Conservation (phyloP, 2,329 filamentous ascomycete genomes). For the Colletotrichum agaves region DNA sequence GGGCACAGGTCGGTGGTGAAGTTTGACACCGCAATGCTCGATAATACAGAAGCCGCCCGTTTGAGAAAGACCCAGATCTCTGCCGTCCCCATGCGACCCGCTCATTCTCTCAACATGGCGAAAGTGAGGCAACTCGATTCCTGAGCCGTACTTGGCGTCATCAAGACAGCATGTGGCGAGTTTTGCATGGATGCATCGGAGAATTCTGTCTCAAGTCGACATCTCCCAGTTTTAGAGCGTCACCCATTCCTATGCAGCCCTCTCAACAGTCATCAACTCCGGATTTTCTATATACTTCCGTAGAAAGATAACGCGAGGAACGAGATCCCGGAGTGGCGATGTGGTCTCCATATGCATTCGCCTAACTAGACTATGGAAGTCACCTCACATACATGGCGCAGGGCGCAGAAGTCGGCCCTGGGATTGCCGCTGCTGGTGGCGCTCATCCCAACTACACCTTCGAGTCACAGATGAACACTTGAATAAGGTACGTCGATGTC, state of each 20-base stretch:
- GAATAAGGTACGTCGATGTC: not conserved
- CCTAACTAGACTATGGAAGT: not conserved
- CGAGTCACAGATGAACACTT: not conserved
- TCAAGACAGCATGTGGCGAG: not conserved
- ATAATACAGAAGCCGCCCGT: not conserved
- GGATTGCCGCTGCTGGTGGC: not conserved
- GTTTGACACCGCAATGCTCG: not conserved
- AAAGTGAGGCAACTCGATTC: not conserved
- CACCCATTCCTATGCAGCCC: not conserved
- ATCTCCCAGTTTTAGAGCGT: not conserved
- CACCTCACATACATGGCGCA: not conserved
- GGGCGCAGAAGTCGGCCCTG: not conserved
- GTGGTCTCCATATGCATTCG: not conserved
- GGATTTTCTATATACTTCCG: too few species aligned
- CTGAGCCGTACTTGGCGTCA: constrained; percentile 4
- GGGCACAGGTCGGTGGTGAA: too few species aligned
- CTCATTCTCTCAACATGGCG: not conserved
- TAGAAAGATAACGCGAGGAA: too few species aligned
- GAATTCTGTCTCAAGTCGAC: constrained; percentile 11
- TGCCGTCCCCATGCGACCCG: not conserved
- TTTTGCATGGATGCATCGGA: not conserved
- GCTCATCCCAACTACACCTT: not conserved
- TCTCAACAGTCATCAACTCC: too few species aligned
- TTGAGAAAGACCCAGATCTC: not conserved
- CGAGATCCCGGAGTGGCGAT: too few species aligned